A percentile compares a stretch with the other conserved stretches of the same genome.
Conservation (phyloP, 495 filamentous ascomycete genomes). For the Penicillium odoratum region DNA sequence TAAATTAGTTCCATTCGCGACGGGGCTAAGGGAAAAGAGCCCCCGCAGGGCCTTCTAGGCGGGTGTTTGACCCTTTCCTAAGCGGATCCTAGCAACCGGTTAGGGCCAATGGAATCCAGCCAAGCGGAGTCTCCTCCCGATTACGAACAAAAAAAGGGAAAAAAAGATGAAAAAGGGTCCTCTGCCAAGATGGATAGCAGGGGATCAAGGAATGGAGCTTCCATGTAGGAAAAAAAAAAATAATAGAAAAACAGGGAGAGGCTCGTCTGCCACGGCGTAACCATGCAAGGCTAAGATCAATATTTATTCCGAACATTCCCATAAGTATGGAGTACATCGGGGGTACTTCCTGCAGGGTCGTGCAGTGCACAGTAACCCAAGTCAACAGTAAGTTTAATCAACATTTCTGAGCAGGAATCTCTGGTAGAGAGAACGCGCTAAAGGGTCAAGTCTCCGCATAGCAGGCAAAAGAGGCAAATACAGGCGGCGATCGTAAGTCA, state of each 20-base stretch:
- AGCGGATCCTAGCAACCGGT: conserved; percentile 3
- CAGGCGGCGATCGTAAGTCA: conserved; percentile 20
- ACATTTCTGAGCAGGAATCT: neutral
- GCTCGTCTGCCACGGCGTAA: neutral
- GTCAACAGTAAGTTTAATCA: conserved; percentile 6
- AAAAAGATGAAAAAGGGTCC: conserved; percentile 9
- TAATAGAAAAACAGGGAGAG: neutral
- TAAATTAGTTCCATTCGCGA: neutral
- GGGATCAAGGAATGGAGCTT: conserved; percentile 4
- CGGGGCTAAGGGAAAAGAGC: conserved; percentile 16
- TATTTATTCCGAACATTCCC: conserved; percentile 14
- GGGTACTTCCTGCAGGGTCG: conserved; percentile 11
- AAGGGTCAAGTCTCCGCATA: conserved; percentile 21
- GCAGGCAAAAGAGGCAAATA: conserved; percentile 12
- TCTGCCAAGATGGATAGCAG: conserved; percentile 7
- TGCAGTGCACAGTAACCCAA: neutral
- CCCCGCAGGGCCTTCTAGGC: conserved; percentile 21
- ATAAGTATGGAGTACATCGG: neutral
- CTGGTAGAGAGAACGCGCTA: conserved; percentile 11
- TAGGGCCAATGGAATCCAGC: conserved; percentile 5
- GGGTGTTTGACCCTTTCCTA: conserved; percentile 8
- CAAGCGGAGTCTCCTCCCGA: conserved; percentile 7
- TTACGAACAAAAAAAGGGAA: conserved; percentile 2
- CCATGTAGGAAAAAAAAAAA: neutral
- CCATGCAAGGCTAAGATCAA: neutral